Conservation (phyloP, 345 rosid genomes). For the Hibiscus trionum region DNA sequence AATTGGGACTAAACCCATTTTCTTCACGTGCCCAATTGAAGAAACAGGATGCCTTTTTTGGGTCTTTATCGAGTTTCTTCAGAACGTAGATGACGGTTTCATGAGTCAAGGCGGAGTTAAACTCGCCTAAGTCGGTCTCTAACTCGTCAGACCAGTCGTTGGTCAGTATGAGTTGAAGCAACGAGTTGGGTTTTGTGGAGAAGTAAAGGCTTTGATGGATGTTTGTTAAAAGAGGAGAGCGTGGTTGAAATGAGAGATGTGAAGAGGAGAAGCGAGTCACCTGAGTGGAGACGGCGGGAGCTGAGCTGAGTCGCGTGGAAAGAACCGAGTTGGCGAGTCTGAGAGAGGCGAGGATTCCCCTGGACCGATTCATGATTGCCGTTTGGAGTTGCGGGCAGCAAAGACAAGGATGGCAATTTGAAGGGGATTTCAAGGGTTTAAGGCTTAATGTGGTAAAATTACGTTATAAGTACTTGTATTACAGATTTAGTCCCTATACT, state of each 20-base stretch:
- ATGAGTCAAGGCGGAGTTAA: constrained; percentile 30
- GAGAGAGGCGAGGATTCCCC: constrained; percentile 31
- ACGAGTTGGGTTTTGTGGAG: constrained; percentile 38
- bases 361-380: constrained; percentile 56
- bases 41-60: constrained; percentile 51
- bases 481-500: too few relatives aligned
- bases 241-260: constrained; percentile 5
- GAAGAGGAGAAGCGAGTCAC: constrained; percentile 26
- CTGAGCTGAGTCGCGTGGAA: constrained; percentile 24
- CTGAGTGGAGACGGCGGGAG: constrained; percentile 28
- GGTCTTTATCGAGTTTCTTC: constrained; percentile 47
- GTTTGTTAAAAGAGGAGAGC: constrained; percentile 13
- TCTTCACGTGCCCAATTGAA: constrained; percentile 52
- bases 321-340: constrained; percentile 29
- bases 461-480: too few relatives aligned
- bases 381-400: background rate
- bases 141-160: constrained; percentile 52
- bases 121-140: constrained; percentile 31
- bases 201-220: constrained; percentile 24
- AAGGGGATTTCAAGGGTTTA: constrained; percentile 19
- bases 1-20: constrained; percentile 52
- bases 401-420: background rate
- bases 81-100: constrained; percentile 59
- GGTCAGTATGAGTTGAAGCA: constrained; percentile 33
- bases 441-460: too few relatives aligned